phyloP scores from a whole-genome alignment of 2,329 filamentous ascomycete species.

The Mycosphaerella arachidis region DNA sequence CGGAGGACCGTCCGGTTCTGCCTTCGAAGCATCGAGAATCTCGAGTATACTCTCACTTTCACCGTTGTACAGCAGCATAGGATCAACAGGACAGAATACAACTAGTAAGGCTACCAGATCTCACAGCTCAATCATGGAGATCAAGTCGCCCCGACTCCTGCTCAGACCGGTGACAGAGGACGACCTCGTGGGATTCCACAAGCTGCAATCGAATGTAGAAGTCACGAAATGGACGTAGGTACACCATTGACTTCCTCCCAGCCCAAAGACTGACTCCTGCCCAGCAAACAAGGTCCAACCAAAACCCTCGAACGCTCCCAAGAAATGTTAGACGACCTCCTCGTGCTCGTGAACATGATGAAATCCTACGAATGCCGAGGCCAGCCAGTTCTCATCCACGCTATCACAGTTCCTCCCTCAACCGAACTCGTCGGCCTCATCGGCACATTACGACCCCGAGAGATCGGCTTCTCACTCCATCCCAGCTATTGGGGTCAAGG shows the following conservation, averaged over 20 bases:
- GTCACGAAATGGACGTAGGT: slow-evolving; percentile 18
- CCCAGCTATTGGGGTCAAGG: slow-evolving; percentile 17
- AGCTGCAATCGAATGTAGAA: slow-evolving; percentile 14
- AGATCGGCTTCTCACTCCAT: slow-evolving; percentile 20
- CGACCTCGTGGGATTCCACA: slow-evolving; percentile 16
- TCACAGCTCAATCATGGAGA: slow-evolving; percentile 4
- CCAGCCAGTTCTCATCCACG: slow-evolving; percentile 14
- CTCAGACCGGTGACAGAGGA: slow-evolving; percentile 12
- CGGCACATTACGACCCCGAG: slow-evolving; percentile 19
- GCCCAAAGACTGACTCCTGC: background rate
- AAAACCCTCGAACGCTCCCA: slow-evolving; percentile 7
- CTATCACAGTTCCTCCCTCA: slow-evolving; percentile 12
- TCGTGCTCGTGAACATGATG: slow-evolving; percentile 16
- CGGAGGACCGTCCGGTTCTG: background rate
- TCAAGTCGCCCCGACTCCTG: slow-evolving; percentile 11
- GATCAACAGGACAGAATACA: background rate
- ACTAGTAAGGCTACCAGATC: too few species aligned
- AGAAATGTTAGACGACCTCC: slow-evolving; percentile 20
- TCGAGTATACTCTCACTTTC: background rate
- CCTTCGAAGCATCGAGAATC: background rate
- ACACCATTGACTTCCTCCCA: background rate
- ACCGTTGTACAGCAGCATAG: background rate
- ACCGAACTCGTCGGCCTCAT: slow-evolving; percentile 14
- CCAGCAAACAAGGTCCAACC: slow-evolving; percentile 18
- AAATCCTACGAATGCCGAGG: background rate